A percentile compares a stretch with the other conserved stretches of the same genome.
Evolutionary conservation across 257 asterid species (phyloP).

Genomic region (Solanum sparsipilum): DNA sequence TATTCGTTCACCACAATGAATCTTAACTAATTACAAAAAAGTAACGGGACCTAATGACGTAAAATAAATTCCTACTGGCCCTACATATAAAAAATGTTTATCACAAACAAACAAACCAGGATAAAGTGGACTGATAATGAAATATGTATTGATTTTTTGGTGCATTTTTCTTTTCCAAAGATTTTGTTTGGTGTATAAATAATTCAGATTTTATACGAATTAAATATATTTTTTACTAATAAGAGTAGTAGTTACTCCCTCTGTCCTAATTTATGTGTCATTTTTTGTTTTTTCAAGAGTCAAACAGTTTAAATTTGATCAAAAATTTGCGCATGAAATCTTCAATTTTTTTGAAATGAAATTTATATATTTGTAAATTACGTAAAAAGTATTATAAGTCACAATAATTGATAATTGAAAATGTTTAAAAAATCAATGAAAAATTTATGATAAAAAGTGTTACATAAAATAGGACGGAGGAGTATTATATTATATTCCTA

Average conservation of each 20-base stretch:
- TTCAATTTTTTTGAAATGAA: too few relatives aligned
- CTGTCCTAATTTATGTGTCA: too few relatives aligned
- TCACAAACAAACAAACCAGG: background rate
- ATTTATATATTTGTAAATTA: too few relatives aligned
- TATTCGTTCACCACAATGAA: background rate
- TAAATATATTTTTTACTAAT: background rate
- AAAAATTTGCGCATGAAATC: too few relatives aligned
- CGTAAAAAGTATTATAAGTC: too few relatives aligned
- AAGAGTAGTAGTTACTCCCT: background rate
- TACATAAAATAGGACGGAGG: too few relatives aligned
- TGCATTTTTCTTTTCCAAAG: background rate
- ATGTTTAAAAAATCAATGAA: too few relatives aligned
- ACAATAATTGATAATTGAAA: too few relatives aligned
- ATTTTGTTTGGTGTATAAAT: background rate
- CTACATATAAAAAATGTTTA: background rate
- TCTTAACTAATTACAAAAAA: background rate
- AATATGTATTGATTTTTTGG: background rate
- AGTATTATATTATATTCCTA: background rate
- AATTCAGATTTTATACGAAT: background rate
- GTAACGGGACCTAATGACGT: background rate
- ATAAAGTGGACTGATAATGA: background rate
- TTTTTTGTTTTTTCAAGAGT: too few relatives aligned
- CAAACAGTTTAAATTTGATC: too few relatives aligned
- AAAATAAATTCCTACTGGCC: background rate
- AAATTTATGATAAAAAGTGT: too few relatives aligned